Conservation (phyloP, 768 basidiomycete species). For the Dendrothele bispora region DNA sequence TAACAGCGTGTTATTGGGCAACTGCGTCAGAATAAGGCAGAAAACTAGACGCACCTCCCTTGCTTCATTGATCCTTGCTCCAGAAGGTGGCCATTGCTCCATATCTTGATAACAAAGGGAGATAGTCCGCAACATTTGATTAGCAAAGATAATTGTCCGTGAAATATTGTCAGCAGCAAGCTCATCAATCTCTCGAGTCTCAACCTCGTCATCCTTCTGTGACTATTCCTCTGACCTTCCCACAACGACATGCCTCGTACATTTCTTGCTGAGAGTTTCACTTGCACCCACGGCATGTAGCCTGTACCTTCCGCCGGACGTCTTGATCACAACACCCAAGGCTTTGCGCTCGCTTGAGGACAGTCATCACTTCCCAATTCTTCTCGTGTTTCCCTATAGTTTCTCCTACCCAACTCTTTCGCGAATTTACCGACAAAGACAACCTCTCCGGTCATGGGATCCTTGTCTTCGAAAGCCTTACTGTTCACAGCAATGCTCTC, state of each 20-base stretch:
- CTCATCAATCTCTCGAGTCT: conserved; percentile 61
- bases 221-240: conserved; percentile 24
- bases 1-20: conserved; percentile 25
- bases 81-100: conserved; percentile 75
- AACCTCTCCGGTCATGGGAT: conserved; percentile 55
- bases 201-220: conserved; percentile 34
- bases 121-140: conserved; percentile 92
- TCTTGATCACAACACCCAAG: conserved; percentile 86
- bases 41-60: conserved; percentile 53
- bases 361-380: conserved; percentile 64
- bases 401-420: conserved; percentile 73
- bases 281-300: conserved; percentile 90
- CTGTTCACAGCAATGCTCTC: conserved; percentile 88
- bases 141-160: conserved; percentile 94
- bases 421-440: conserved; percentile 85
- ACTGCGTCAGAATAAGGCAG: neutral
- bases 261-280: conserved; percentile 85
- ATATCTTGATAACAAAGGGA: conserved; percentile 93
- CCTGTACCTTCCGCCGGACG: conserved; percentile 55
- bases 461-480: conserved; percentile 86
- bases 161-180: conserved; percentile 78
- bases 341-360: conserved; percentile 93
- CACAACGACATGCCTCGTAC: conserved; percentile 72
- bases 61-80: conserved; percentile 34
- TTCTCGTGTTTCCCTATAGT: conserved; percentile 67